These are phyloP conservation scores for Aspergillus arachidicola DNA, from an alignment of 2,329 filamentous ascomycete species.

Conservation along the genomic window DNA sequence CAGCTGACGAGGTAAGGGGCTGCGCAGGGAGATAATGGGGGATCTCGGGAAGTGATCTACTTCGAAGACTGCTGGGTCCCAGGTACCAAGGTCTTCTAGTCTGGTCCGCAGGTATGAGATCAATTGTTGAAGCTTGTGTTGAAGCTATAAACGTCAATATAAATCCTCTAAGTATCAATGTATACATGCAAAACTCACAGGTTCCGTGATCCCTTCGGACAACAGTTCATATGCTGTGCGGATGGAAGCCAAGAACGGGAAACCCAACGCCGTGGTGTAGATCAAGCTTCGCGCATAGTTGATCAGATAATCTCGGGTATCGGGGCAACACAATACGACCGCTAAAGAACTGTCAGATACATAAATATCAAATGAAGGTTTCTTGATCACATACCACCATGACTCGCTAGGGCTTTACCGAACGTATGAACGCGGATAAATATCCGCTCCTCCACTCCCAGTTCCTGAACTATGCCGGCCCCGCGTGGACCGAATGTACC, in stretches of 20 bases:
- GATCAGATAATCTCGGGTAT: constrained; percentile 66
- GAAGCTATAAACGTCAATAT: constrained; percentile 32
- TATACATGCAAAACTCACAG: constrained; percentile 33
- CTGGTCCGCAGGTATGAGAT: constrained; percentile 50
- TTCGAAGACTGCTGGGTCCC: constrained; percentile 35
- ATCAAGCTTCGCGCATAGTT: constrained; percentile 77
- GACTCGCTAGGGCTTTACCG: constrained; percentile 60
- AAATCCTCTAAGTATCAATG: neutral
- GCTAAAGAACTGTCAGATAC: constrained; percentile 42
- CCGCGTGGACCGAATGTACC: constrained; percentile 55
- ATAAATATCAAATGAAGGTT: constrained; percentile 7
- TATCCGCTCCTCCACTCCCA: constrained; percentile 55
- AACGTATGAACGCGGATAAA: constrained; percentile 56
- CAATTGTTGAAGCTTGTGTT: constrained; percentile 50
- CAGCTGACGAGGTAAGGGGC: constrained; percentile 59
- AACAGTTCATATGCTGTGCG: constrained; percentile 61
- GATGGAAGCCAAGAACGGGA: constrained; percentile 63
- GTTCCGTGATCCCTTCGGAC: constrained; percentile 50
- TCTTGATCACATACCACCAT: constrained; percentile 61
- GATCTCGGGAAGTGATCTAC: constrained; percentile 53
- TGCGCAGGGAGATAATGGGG: constrained; percentile 67
- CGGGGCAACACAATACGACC: constrained; percentile 63
- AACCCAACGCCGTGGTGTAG: constrained; percentile 71
- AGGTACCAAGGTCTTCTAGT: constrained; percentile 43
- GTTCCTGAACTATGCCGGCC: constrained; percentile 51